Conservation (phyloP, 1,284 basidiomycete species). For the Moesziomyces antarcticus region DNA sequence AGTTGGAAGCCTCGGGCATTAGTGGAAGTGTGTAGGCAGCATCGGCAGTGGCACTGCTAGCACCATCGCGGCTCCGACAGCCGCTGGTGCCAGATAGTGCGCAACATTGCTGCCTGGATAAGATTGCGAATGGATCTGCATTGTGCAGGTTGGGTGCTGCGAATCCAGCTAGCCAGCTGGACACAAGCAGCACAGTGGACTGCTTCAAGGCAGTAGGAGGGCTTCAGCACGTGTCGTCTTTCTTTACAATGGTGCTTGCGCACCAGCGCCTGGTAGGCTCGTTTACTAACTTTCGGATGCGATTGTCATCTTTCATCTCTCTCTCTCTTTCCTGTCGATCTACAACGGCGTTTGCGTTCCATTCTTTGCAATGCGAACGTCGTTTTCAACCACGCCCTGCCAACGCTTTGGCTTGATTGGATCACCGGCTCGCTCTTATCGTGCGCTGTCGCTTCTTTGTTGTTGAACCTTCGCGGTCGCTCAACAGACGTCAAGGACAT, state of each 20-base stretch:
- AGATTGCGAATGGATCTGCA: not conserved
- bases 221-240: slow-evolving; percentile 2
- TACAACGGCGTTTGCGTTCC: slow-evolving; percentile 51
- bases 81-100: too few relatives aligned
- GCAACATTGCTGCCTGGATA: too few relatives aligned
- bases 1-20: too few relatives aligned
- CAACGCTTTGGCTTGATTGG: slow-evolving; percentile 21
- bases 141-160: not conserved
- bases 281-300: slow-evolving; percentile 48
- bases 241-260: not conserved
- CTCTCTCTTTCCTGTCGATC: slow-evolving; percentile 20
- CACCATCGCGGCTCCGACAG: not conserved
- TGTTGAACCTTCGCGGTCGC: slow-evolving; percentile 18
- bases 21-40: not conserved
- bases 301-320: slow-evolving; percentile 28
- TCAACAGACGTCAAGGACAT: slow-evolving; percentile 90
- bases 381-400: slow-evolving; percentile 27
- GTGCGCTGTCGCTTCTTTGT: slow-evolving; percentile 15
- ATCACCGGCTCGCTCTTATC: too few relatives aligned
- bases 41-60: not conserved
- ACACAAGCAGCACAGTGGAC: not conserved
- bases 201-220: not conserved
- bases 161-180: not conserved
- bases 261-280: slow-evolving; percentile 15
- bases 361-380: slow-evolving; percentile 60